Evolutionary conservation across 441 rosid species (phyloP).

Genomic region (Bocquillonia castaneifolia): DNA sequence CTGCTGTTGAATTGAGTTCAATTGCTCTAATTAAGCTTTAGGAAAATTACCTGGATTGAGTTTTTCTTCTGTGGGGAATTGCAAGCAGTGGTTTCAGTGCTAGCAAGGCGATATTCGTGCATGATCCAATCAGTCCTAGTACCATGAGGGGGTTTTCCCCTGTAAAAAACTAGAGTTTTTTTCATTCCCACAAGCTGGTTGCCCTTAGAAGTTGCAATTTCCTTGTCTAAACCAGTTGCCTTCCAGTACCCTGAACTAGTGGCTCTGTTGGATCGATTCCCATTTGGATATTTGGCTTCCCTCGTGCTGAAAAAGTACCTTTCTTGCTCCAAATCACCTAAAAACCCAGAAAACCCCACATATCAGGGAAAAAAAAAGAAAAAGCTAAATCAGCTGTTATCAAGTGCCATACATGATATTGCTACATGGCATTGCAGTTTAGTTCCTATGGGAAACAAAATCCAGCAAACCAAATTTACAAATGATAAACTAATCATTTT

Average conservation of each 20-base stretch:
- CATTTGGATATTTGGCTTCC: slow-evolving; percentile 91
- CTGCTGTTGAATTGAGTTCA: neutral
- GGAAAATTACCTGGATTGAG: slow-evolving; percentile 31
- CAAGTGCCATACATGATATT: neutral
- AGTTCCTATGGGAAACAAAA: slow-evolving; percentile 1
- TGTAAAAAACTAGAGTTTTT: slow-evolving; percentile 92
- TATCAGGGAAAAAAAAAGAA: too few species aligned
- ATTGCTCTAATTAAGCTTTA: neutral
- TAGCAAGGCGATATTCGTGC: slow-evolving; percentile 84
- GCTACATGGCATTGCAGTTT: slow-evolving; percentile 14
- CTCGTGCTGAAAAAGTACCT: slow-evolving; percentile 92
- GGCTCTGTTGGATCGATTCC: slow-evolving; percentile 86
- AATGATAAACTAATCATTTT: neutral
- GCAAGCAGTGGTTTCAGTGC: slow-evolving; percentile 23
- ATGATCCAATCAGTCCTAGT: slow-evolving; percentile 91
- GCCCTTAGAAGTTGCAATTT: slow-evolving; percentile 53
- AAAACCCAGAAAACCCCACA: slow-evolving; percentile 15
- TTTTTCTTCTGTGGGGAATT: slow-evolving; percentile 33
- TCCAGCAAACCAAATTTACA: neutral
- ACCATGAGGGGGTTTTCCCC: slow-evolving; percentile 89
- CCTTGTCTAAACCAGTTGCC: slow-evolving; percentile 89
- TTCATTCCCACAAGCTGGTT: slow-evolving; percentile 75
- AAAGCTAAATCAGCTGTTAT: neutral
- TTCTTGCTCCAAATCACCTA: slow-evolving; percentile 75
- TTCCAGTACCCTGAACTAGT: slow-evolving; percentile 95